Percentiles rank a stretch among this genome's conserved stretches.
These are phyloP conservation scores for Cercospora nicotianae DNA, from an alignment of 2,329 filamentous ascomycete genomes.

Conservation along the genomic window DNA sequence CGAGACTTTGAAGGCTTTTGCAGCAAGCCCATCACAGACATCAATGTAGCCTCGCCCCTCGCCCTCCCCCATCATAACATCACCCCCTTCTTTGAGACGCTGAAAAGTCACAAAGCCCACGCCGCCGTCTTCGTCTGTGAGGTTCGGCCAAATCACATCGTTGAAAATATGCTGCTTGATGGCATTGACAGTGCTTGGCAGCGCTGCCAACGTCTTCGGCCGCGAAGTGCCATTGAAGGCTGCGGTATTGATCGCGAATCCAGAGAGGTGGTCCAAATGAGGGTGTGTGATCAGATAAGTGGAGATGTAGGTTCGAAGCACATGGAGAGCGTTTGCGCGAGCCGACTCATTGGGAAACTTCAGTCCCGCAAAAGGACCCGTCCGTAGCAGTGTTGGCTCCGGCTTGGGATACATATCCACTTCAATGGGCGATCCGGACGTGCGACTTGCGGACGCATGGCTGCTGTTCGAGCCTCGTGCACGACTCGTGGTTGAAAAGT, in stretches of 20 bases:
- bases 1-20: slow-evolving; percentile 82
- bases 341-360: slow-evolving; percentile 66
- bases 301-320: slow-evolving; percentile 77
- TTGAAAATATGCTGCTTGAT: slow-evolving; percentile 97
- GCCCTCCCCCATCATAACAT: slow-evolving; percentile 77
- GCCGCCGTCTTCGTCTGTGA: slow-evolving; percentile 93
- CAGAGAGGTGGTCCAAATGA: slow-evolving; percentile 92
- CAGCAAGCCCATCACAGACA: slow-evolving; percentile 82
- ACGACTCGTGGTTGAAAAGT: slow-evolving; percentile 48
- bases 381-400: slow-evolving; percentile 54
- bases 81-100: slow-evolving; percentile 83
- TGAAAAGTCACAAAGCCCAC: slow-evolving; percentile 90
- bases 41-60: slow-evolving; percentile 82
- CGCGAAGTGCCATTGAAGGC: slow-evolving; percentile 72
- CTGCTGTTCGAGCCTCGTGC: slow-evolving; percentile 23
- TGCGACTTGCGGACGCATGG: slow-evolving; percentile 12
- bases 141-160: slow-evolving; percentile 94
- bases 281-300: slow-evolving; percentile 93
- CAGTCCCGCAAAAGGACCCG: slow-evolving; percentile 78
- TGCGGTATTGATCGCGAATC: slow-evolving; percentile 90
- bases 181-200: slow-evolving; percentile 86
- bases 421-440: slow-evolving; percentile 20
- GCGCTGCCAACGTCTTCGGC: slow-evolving; percentile 80
- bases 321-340: slow-evolving; percentile 75
- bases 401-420: slow-evolving; percentile 28